A percentile compares a stretch with the other conserved stretches of the same genome.
Conservation (phyloP, 2,329 filamentous ascomycete genomes). For the Fonsecaea erecta region DNA sequence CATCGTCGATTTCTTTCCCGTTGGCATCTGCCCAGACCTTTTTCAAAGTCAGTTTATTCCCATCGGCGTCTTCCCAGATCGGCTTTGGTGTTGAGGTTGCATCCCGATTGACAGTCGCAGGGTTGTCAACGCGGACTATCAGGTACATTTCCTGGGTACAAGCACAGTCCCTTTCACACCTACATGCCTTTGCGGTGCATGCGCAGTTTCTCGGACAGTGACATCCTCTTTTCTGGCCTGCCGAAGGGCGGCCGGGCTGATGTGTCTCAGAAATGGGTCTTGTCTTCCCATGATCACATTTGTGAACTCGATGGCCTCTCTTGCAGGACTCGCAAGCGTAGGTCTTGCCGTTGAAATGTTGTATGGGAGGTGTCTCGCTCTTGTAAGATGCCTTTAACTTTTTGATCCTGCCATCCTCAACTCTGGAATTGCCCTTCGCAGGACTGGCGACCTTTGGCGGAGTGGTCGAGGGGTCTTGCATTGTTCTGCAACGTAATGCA, state of each 20-base stretch:
- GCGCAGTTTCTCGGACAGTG: slow-evolving; percentile 35
- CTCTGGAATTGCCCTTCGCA: slow-evolving; percentile 22
- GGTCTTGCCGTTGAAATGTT: slow-evolving; percentile 37
- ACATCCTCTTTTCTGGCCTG: slow-evolving; percentile 35
- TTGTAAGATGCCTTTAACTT: slow-evolving; percentile 24
- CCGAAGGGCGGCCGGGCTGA: slow-evolving; percentile 36
- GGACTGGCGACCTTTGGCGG: slow-evolving; percentile 22
- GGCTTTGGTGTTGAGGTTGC: slow-evolving; percentile 32
- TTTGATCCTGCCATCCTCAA: slow-evolving; percentile 32
- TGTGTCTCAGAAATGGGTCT: slow-evolving; percentile 36
- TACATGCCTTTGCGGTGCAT: slow-evolving; percentile 37
- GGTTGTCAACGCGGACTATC: slow-evolving; percentile 30
- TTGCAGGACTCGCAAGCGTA: slow-evolving; percentile 38
- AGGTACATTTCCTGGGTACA: slow-evolving; percentile 36
- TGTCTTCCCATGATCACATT: slow-evolving; percentile 36
- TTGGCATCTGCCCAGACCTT: slow-evolving; percentile 36
- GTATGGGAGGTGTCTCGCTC: slow-evolving; percentile 27
- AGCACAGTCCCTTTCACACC: slow-evolving; percentile 34
- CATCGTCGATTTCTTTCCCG: slow-evolving; percentile 31
- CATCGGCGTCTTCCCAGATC: slow-evolving; percentile 34
- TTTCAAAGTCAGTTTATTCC: slow-evolving; percentile 34
- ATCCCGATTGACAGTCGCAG: slow-evolving; percentile 24
- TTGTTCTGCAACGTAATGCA: slow-evolving; percentile 8
- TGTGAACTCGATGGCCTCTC: slow-evolving; percentile 36
- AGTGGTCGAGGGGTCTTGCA: slow-evolving; percentile 16